phyloP scores from a whole-genome alignment of 2,329 filamentous ascomycete species.

The Hypocreales sp. region DNA sequence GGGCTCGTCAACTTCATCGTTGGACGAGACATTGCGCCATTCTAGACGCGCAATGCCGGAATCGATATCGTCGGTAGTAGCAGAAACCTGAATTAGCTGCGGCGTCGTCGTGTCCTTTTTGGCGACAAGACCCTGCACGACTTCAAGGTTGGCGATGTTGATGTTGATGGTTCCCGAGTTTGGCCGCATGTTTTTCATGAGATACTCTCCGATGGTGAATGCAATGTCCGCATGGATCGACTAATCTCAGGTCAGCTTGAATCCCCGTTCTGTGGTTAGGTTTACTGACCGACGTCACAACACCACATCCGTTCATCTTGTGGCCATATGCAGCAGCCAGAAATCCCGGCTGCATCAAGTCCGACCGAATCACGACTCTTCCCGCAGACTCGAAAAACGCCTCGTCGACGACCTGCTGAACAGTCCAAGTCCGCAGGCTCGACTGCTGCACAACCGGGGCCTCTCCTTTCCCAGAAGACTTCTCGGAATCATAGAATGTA shows the following conservation, averaged over 20 bases:
- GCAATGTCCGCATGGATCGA: slow-evolving; percentile 41
- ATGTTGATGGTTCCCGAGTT: no score
- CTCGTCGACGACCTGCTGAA: slow-evolving; percentile 22
- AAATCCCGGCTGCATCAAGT: slow-evolving; percentile 23
- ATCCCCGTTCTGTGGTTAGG: no score
- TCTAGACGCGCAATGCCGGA: slow-evolving; percentile 11
- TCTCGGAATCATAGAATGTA: slow-evolving; percentile 38
- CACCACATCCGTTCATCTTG: slow-evolving; percentile 22
- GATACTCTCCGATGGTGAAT: slow-evolving; percentile 44
- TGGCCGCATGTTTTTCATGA: no score
- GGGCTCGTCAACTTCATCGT: slow-evolving; percentile 2
- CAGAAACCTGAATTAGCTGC: slow-evolving; percentile 16
- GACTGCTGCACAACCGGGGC: no score
- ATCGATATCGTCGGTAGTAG: slow-evolving; percentile 22
- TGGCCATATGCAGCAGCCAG: slow-evolving; percentile 23
- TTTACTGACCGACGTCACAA: slow-evolving; percentile 27
- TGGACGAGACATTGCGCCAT: slow-evolving; percentile 5
- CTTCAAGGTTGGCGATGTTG: slow-evolving; percentile 53
- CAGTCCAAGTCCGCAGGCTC: slow-evolving; percentile 10
- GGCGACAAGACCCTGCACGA: slow-evolving; percentile 32
- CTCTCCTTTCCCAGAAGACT: no score
- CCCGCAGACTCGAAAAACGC: slow-evolving; percentile 9
- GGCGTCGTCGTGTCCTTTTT: slow-evolving; percentile 11
- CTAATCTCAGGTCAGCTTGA: no score
- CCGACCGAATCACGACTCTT: slow-evolving; percentile 18